Evolutionary conservation across 2,329 filamentous ascomycete species (phyloP), one percentile per base, ranked within the genome.

Genomic region (Hypoxylon sp.): DNA sequence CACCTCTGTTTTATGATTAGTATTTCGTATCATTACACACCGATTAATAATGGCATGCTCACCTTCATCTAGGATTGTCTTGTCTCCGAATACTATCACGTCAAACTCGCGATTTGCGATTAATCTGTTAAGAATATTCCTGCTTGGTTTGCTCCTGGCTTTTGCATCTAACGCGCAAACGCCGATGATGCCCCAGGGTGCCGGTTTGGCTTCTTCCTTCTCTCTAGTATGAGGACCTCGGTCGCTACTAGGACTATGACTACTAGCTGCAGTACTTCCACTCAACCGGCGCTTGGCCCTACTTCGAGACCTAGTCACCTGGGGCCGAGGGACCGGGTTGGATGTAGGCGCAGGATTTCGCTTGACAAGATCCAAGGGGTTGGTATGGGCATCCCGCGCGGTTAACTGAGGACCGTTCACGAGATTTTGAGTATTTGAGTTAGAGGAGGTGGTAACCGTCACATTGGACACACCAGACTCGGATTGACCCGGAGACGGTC

Each of bases 61-160:
- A 88, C 88, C 87, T 87, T 99, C 96, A 77, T 99, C 96, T 37
- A 99, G 85, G 73, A 99, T 99, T 47, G 98, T 95, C 82, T 99
- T 99, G 83, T 99, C 96, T 52, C 96, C 97, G 83, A 99, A 99
- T 11, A 99, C 95, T 69, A 97, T 91, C 24, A 98, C 94, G 76
- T 99, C 95, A 76, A 99, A 98, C 74, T 98, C 95, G 54, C 91
- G 89, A 72, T 97, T 94, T 35, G 92, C 90, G 72, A 98, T 95
- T 19, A 99, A 86, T 55, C 94, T 90, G 77, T 97, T 98, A 66
- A 99, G 83, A 73, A 99, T 99, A 77, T 97, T 98, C 73, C 97
- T 88, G 78, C 95, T 98, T 1, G 96, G 96, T 81, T 98, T 98
- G 85, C 94, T 98, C 76, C 96, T 89, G 37, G 96, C 96, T 83